Conservation (phyloP, 805 yeast genomes). For the Naumovozyma dairenensis region DNA sequence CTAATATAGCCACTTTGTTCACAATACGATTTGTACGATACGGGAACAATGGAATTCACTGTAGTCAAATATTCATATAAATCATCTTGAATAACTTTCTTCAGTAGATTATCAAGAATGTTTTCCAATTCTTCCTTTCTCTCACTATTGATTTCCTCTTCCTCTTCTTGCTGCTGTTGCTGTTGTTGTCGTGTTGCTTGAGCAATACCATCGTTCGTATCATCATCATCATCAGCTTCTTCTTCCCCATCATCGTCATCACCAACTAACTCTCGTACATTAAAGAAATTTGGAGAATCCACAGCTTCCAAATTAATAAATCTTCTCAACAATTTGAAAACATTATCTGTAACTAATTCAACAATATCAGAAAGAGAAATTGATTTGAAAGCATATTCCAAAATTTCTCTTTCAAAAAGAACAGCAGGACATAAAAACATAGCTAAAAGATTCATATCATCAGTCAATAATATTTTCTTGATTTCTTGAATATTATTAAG, state of each 20-base stretch:
- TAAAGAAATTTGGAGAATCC: constrained; percentile 1
- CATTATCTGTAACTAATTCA: constrained; percentile 6
- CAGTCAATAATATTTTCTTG: constrained; percentile 8
- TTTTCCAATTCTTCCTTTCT: too few species aligned
- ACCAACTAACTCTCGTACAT: neutral
- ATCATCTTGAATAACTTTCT: constrained; percentile 9
- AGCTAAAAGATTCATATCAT: constrained; percentile 9
- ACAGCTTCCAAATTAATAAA: constrained; percentile 6
- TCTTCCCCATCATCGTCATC: constrained; percentile 1
- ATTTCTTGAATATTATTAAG: constrained; percentile 2
- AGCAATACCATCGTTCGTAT: neutral
- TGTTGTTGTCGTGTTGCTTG: too few species aligned
- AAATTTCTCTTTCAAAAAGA: constrained; percentile 12
- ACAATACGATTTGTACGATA: constrained; percentile 11
- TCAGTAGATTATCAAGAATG: constrained; percentile 1
- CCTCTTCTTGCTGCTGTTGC: too few species aligned
- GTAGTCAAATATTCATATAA: constrained; percentile 13
- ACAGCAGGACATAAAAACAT: constrained; percentile 13
- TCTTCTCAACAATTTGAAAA: constrained; percentile 5
- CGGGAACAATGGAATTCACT: constrained; percentile 12
- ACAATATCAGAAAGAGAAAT: constrained; percentile 14
- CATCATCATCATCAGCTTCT: neutral
- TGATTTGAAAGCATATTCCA: constrained; percentile 11
- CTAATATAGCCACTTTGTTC: constrained; percentile 8
- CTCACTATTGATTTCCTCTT: too few species aligned